phyloP scores from a whole-genome alignment of 116 monocot species.

The Trichopus zeylanicus region DNA sequence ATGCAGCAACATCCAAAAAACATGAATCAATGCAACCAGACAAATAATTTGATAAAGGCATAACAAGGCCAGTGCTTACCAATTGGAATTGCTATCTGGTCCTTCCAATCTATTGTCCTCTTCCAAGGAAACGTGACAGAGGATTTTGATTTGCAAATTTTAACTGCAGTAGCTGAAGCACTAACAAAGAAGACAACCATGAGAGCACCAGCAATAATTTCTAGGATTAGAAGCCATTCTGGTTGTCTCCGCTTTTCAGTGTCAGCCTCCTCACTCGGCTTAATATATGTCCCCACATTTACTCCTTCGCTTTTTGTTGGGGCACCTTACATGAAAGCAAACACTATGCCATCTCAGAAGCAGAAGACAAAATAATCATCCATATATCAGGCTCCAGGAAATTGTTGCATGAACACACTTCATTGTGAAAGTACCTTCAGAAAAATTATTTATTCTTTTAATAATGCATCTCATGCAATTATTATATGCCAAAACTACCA shows the following conservation, averaged over 20 bases:
- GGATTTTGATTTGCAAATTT: constrained; percentile 30
- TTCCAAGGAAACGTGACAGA: constrained; percentile 44
- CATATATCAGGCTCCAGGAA: no score
- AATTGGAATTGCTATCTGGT: constrained; percentile 32
- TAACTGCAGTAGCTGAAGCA: constrained; percentile 23
- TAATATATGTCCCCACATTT: constrained; percentile 9
- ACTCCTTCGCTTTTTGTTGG: constrained; percentile 17
- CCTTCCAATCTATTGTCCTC: constrained; percentile 26
- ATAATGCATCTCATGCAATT: no score
- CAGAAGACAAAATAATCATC: not conserved
- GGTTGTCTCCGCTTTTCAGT: constrained; percentile 47
- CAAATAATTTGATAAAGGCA: not conserved
- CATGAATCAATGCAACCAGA: not conserved
- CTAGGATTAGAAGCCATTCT: constrained; percentile 75
- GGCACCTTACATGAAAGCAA: constrained; percentile 25
- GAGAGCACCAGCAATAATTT: constrained; percentile 55
- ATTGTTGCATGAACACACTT: no score
- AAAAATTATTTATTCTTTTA: no score
- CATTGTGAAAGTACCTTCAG: no score
- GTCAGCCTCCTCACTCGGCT: constrained; percentile 15
- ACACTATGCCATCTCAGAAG: not conserved
- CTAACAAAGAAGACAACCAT: constrained; percentile 37
- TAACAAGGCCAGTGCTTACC: constrained; percentile 23
- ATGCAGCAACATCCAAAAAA: not conserved
- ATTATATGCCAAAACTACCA: no score